Conservation (phyloP, 768 basidiomycete species). For the Naganishia vaughanmartiniae region DNA sequence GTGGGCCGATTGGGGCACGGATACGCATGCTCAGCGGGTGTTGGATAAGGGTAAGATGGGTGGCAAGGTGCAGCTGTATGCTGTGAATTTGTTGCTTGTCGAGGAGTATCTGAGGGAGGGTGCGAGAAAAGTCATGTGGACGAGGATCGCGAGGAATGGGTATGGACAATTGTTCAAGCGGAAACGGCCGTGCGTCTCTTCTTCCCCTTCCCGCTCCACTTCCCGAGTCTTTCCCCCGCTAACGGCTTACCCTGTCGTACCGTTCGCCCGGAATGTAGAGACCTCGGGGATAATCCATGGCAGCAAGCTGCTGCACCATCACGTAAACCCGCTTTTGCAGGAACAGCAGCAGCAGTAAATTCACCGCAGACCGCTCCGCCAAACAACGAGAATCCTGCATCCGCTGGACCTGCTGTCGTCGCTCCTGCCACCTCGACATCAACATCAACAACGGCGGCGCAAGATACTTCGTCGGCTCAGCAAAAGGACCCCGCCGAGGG, state of each 20-base stretch:
- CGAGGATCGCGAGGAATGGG: slow-evolving; percentile 77
- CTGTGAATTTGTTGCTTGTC: slow-evolving; percentile 79
- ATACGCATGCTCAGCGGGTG: slow-evolving; percentile 51
- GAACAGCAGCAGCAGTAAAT: not conserved
- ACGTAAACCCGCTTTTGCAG: not conserved
- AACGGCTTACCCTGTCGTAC: not conserved
- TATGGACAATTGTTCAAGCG: slow-evolving; percentile 77
- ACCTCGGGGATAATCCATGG: slow-evolving; percentile 25
- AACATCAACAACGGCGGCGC: not conserved
- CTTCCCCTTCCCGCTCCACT: not conserved
- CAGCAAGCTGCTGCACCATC: slow-evolving; percentile 1
- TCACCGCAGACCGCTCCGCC: slow-evolving; percentile 13
- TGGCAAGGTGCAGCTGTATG: slow-evolving; percentile 59
- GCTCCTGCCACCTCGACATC: not conserved
- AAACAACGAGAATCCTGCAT: not conserved
- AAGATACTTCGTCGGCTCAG: not conserved
- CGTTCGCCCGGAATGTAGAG: not conserved
- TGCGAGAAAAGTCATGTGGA: slow-evolving; percentile 72
- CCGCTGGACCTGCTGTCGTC: slow-evolving; percentile 20
- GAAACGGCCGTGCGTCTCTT: slow-evolving; percentile 45
- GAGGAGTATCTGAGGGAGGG: slow-evolving; percentile 62
- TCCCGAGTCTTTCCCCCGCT: not conserved
- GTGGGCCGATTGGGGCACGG: slow-evolving; percentile 81
- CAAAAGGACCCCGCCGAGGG: slow-evolving; percentile 8
- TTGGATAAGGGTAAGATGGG: slow-evolving; percentile 55